Percentiles rank a stretch among this genome's conserved stretches.
Conservation (phyloP, 2,329 filamentous ascomycete species). For the Microcyclospora tardicrescens region DNA sequence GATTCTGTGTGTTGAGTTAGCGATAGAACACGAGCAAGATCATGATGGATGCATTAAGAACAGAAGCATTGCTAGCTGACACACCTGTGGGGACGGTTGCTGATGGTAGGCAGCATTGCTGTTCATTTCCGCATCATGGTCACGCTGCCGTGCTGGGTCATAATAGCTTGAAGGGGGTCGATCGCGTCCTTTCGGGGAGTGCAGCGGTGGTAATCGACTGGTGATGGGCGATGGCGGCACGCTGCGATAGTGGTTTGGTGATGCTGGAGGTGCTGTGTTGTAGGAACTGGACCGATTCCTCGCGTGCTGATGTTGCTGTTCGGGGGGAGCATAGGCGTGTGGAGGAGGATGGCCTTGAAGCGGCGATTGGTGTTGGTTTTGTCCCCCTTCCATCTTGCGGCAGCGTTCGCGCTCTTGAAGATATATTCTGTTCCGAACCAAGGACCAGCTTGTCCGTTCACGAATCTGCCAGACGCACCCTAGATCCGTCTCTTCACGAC, state of each 20-base stretch:
- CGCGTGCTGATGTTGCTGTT: slow-evolving; percentile 9
- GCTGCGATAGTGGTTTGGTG: slow-evolving; percentile 18
- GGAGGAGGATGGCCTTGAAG: slow-evolving; percentile 16
- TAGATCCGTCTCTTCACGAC: too few species aligned
- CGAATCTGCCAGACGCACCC: too few species aligned
- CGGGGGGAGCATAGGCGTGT: slow-evolving; percentile 20
- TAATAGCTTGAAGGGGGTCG: slow-evolving; percentile 34
- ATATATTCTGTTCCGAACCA: too few species aligned
- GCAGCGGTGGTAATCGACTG: slow-evolving; percentile 24
- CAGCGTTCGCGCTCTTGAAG: background rate
- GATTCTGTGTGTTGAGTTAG: slow-evolving; percentile 7
- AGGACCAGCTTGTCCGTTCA: too few species aligned
- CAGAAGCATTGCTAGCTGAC: too few species aligned
- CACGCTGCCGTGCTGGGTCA: slow-evolving; percentile 35
- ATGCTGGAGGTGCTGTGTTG: slow-evolving; percentile 11
- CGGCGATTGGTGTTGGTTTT: slow-evolving; percentile 21
- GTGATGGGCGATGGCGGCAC: slow-evolving; percentile 26
- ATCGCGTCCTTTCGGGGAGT: slow-evolving; percentile 24
- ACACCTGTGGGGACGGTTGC: too few species aligned
- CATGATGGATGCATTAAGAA: too few species aligned
- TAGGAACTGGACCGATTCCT: slow-evolving; percentile 18
- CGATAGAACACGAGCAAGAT: too few species aligned
- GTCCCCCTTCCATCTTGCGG: slow-evolving; percentile 9
- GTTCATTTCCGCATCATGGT: too few species aligned
- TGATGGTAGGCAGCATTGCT: too few species aligned